Base-by-base conservation (phyloP, 2,329 filamentous ascomycete species). In the Colletotrichum liaoningense region DNA sequence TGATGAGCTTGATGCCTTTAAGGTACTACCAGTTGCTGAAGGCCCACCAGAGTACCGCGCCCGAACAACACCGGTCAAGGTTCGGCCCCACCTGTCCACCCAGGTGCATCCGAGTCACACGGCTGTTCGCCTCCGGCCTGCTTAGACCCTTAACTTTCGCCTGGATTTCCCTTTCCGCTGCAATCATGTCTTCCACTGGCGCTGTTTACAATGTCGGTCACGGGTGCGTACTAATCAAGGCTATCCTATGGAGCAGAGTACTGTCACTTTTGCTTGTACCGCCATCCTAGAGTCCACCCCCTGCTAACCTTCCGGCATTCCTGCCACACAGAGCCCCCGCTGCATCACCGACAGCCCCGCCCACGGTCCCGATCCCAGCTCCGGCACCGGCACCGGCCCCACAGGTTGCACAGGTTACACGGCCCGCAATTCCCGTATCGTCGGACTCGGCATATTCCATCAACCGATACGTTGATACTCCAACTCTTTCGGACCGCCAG, bases 381-480 rank as follows among this genome's bases (percentile, higher is more conserved):
- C 62, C 71, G 71, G 49, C 71, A 8, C 67, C 62, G 22, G 38
- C 49, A 11, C 67, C 62, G 28, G 49, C 56, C 3, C 16, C 9
- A 14, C 56, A n/a, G 22, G 19, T 49, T 12, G 56, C 62, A 14
- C 56, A n/a, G 22, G 19, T 49, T 12, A 46, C 62, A 4, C 71
- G 67, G 35, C 71, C 71, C 71, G n/a, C 56, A 56, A 71, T 73
- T 49, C 56, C 71, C 46, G 67, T 66, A 7, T 1, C 11, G 5
- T 66, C 71, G 33, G 71, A 56, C 35, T 62, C 55, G 35, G 56
- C 19, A 3, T 71, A 71, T 55, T 62, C 56, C 33, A 56, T 71
- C 28, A 9, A 49, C 16, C 71, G 71, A 33, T 73, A 62, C 24
- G 7, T 62, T n/a, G n/a, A 26, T 22, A 46, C 70, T 5, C 46